Conservation (phyloP, 2,329 filamentous ascomycete species). For the Dactylonectria estremocensis region DNA sequence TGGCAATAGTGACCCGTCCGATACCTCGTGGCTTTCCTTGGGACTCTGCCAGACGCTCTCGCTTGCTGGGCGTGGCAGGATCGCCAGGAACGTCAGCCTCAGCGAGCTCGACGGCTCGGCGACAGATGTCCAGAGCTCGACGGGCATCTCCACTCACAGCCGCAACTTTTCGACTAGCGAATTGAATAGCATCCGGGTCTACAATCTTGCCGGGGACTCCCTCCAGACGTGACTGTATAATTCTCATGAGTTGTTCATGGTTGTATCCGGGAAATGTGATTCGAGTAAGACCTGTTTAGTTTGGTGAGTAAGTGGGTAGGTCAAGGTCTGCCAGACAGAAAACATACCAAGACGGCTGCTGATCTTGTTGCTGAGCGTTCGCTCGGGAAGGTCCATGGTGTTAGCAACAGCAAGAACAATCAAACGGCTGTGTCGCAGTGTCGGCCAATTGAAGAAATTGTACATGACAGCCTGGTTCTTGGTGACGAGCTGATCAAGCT, state of each 20-base stretch:
- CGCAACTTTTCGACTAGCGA: conserved; percentile 95
- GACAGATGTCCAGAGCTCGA: conserved; percentile 93
- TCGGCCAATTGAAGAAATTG: conserved; percentile 99
- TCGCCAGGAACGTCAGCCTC: conserved; percentile 76
- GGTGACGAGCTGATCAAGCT: conserved; percentile 96
- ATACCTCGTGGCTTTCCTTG: conserved; percentile 46
- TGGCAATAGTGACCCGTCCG: conserved; percentile 87
- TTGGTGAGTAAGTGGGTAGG: conserved; percentile 12
- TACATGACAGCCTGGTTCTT: conserved; percentile 99
- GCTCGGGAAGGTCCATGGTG: conserved; percentile 97
- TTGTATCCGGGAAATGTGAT: conserved; percentile 99
- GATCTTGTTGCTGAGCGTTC: conserved; percentile 98
- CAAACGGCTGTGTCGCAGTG: conserved; percentile 88
- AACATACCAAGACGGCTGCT: conserved; percentile 82
- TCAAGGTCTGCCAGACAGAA: background rate
- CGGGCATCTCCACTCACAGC: conserved; percentile 96
- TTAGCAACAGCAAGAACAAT: conserved; percentile 98
- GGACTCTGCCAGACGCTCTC: conserved; percentile 44
- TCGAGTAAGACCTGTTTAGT: conserved; percentile 77
- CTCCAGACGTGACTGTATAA: conserved; percentile 93
- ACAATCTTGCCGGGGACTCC: conserved; percentile 92
- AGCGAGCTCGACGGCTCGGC: conserved; percentile 93
- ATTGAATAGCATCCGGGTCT: conserved; percentile 93
- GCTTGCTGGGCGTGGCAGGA: conserved; percentile 75
- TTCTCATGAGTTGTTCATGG: conserved; percentile 96